These are phyloP conservation scores for Pseudogymnoascus sp. DNA, from an alignment of 2,329 filamentous ascomycete species.

Conservation along the genomic window DNA sequence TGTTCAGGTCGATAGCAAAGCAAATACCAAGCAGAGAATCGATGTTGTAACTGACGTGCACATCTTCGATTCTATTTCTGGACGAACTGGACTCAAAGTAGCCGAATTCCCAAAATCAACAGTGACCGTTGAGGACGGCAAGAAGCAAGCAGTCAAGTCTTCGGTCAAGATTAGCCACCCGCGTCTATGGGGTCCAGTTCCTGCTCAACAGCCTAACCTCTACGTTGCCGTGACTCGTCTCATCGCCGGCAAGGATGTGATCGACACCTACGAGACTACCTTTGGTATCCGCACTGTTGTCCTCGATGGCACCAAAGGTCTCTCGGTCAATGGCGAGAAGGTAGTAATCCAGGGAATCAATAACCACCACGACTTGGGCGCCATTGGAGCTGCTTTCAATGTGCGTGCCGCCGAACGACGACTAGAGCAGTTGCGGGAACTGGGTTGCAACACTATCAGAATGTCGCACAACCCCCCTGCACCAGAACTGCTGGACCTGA, in stretches of 20 bases:
- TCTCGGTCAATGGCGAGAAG: constrained; percentile 40
- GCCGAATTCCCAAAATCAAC: constrained; percentile 30
- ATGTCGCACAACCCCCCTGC: constrained; percentile 48
- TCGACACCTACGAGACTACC: constrained; percentile 41
- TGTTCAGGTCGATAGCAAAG: constrained; percentile 40
- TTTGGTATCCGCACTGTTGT: constrained; percentile 42
- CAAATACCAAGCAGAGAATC: constrained; percentile 22
- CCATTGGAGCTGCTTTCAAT: constrained; percentile 45
- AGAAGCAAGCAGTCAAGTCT: constrained; percentile 29
- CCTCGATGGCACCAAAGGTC: constrained; percentile 35
- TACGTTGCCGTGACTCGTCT: constrained; percentile 41
- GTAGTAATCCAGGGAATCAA: constrained; percentile 40
- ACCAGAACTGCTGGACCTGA: constrained; percentile 41
- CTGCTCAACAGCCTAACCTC: constrained; percentile 39
- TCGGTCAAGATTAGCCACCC: constrained; percentile 29
- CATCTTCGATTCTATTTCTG: constrained; percentile 30
- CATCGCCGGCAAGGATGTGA: constrained; percentile 18
- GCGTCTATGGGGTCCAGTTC: constrained; percentile 41
- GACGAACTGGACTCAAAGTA: constrained; percentile 25
- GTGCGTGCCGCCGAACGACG: constrained; percentile 40
- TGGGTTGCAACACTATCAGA: constrained; percentile 43
- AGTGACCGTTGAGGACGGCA: constrained; percentile 27
- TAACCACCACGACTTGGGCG: constrained; percentile 45
- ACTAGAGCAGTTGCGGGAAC: constrained; percentile 40
- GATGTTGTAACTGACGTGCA: constrained; percentile 36